These are phyloP conservation scores for Nemania abortiva DNA, from an alignment of 2,329 filamentous ascomycete species.

Conservation along the genomic window DNA sequence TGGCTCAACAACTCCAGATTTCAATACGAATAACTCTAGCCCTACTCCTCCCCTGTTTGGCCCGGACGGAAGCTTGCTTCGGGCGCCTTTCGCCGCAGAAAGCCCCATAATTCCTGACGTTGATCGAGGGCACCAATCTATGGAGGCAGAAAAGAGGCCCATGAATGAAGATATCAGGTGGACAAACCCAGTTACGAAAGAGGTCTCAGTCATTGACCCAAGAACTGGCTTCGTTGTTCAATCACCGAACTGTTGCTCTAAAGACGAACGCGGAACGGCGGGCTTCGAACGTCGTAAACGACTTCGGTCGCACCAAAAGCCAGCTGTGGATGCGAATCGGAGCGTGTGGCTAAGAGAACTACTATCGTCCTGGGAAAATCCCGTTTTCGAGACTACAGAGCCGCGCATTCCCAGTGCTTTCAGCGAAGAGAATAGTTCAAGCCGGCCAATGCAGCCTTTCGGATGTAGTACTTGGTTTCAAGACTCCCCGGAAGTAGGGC, in stretches of 20 bases:
- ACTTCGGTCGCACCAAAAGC: constrained; percentile 33
- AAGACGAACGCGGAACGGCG: constrained; percentile 46
- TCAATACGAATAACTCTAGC: neutral
- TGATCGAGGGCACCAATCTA: constrained; percentile 10
- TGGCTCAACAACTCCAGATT: neutral
- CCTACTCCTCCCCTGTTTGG: constrained; percentile 42
- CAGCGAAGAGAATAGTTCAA: constrained; percentile 44
- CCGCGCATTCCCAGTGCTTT: constrained; percentile 58
- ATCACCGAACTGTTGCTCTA: constrained; percentile 48
- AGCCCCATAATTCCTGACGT: constrained; percentile 2
- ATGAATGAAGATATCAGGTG: constrained; percentile 61
- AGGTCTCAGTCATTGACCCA: constrained; percentile 63
- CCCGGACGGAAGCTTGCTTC: constrained; percentile 43
- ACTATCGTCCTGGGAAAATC: constrained; percentile 78
- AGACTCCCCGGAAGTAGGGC: constrained; percentile 41
- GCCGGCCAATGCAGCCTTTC: constrained; percentile 38
- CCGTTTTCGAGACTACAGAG: constrained; percentile 72
- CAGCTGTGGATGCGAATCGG: constrained; percentile 34
- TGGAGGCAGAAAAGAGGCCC: constrained; percentile 17
- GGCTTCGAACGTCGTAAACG: constrained; percentile 30
- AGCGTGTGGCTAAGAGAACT: constrained; percentile 70
- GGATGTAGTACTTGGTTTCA: constrained; percentile 31
- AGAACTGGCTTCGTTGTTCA: constrained; percentile 64
- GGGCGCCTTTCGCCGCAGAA: constrained; percentile 42
- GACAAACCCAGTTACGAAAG: constrained; percentile 71